Evolutionary conservation across 2,329 filamentous ascomycete species (phyloP).

Genomic region (Apiospora marii): DNA sequence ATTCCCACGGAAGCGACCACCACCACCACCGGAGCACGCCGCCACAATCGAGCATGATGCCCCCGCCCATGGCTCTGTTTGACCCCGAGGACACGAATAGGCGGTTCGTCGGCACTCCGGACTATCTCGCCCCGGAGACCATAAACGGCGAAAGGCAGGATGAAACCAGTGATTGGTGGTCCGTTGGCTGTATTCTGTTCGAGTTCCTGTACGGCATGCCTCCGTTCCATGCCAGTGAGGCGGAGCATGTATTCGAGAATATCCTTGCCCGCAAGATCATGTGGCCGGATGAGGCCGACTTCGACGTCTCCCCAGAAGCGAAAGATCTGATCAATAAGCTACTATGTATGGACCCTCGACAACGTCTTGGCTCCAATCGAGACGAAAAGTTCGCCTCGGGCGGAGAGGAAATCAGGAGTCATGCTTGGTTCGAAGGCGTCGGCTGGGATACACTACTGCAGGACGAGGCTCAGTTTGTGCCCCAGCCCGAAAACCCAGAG

Average conservation of each 20-base stretch:
- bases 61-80: constrained; percentile 92
- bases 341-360: constrained; percentile 82
- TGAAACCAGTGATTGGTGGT: constrained; percentile 99
- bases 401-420: constrained; percentile 88
- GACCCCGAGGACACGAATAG: constrained; percentile 93
- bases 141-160: constrained; percentile 96
- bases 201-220: constrained; percentile 94
- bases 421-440: constrained; percentile 86
- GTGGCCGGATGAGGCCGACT: constrained; percentile 87
- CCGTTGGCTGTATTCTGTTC: constrained; percentile 96
- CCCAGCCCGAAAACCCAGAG: constrained; percentile 89
- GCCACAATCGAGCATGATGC: constrained; percentile 76
- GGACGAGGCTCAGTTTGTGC: constrained; percentile 95
- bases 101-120: constrained; percentile 94
- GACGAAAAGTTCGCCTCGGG: constrained; percentile 84
- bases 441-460: constrained; percentile 93
- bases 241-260: constrained; percentile 96
- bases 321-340: constrained; percentile 95
- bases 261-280: constrained; percentile 89
- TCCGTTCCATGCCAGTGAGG: constrained; percentile 89
- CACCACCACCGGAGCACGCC: constrained; percentile 65
- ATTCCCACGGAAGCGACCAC: constrained; percentile 55
- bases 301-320: constrained; percentile 83
- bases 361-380: constrained; percentile 85
- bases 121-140: constrained; percentile 96